Percentiles rank a stretch among this genome's conserved stretches.
Conservation (phyloP, 2,329 filamentous ascomycete species). For the Botrytis aclada region DNA sequence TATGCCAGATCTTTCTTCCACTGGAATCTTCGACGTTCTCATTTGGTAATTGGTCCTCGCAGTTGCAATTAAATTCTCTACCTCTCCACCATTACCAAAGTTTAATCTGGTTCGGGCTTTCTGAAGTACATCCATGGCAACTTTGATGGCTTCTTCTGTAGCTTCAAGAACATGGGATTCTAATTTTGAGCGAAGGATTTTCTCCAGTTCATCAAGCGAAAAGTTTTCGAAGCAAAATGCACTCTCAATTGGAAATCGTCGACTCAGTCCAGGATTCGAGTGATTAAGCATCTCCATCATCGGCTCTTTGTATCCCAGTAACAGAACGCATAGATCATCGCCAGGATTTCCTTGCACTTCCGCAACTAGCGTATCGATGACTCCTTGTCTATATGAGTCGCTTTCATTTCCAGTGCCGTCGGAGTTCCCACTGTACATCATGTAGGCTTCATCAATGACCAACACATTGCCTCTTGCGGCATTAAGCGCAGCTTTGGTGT, state of each 20-base stretch:
- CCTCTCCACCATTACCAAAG: conserved; percentile 70
- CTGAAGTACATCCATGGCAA: conserved; percentile 56
- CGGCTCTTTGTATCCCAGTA: conserved; percentile 63
- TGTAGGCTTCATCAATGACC: conserved; percentile 59
- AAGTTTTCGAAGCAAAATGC: conserved; percentile 71
- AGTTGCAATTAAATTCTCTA: conserved; percentile 58
- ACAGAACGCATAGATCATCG: conserved; percentile 68
- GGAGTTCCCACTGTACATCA: conserved; percentile 40
- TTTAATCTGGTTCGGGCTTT: conserved; percentile 59
- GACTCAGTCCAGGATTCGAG: conserved; percentile 63
- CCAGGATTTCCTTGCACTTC: conserved; percentile 66
- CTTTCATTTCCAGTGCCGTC: conserved; percentile 41
- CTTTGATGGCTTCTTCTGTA: conserved; percentile 45
- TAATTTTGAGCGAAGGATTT: conserved; percentile 50
- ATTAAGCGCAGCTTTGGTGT: conserved; percentile 68
- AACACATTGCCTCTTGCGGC: conserved; percentile 52
- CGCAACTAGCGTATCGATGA: conserved; percentile 70
- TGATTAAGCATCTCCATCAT: conserved; percentile 53
- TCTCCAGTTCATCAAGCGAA: conserved; percentile 51
- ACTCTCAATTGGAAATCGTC: conserved; percentile 60
- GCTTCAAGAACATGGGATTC: conserved; percentile 44
- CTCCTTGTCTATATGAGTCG: conserved; percentile 58
- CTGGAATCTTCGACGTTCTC: conserved; percentile 34
- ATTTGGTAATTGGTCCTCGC: conserved; percentile 49
- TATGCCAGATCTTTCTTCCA: conserved; percentile 26